A percentile compares a stretch with the other conserved stretches of the same genome.
Evolutionary conservation across 257 asterid species (phyloP).

Genomic region (Scutellaria baicalensis): DNA sequence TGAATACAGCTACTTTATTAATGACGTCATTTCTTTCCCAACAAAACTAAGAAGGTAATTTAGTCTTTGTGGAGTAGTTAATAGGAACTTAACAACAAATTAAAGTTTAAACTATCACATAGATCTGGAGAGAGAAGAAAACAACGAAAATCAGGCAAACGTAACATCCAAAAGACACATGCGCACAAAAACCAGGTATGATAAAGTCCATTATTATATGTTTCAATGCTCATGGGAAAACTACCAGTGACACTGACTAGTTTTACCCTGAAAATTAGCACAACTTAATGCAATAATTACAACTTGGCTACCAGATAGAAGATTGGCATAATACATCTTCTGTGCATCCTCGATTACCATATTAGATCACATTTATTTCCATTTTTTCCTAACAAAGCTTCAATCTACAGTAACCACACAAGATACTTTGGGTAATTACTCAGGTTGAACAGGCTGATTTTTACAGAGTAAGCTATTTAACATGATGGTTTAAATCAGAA

Average conservation of each 20-base stretch:
- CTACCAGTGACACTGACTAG: background rate
- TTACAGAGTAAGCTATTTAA: background rate
- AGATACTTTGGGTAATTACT: background rate
- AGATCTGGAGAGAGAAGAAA: background rate
- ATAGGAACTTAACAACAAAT: background rate
- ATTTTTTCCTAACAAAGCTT: background rate
- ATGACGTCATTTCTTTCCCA: background rate
- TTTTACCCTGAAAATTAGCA: background rate
- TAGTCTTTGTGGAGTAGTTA: background rate
- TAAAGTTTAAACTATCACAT: background rate
- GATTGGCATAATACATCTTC: background rate
- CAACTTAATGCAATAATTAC: background rate
- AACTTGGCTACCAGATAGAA: background rate
- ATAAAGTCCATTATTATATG: background rate
- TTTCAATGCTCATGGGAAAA: background rate
- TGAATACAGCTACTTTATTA: background rate
- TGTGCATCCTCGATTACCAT: background rate
- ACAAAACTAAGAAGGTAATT: background rate
- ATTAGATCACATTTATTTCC: background rate
- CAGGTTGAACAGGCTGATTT: background rate
- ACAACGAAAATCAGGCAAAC: background rate
- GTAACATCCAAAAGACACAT: background rate
- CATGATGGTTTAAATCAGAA: slow-evolving; percentile 1
- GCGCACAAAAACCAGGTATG: background rate
- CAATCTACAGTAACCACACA: background rate